These are phyloP conservation scores for Aspergillus nanangensis DNA, from an alignment of 495 filamentous ascomycete species.

Conservation along the genomic window DNA sequence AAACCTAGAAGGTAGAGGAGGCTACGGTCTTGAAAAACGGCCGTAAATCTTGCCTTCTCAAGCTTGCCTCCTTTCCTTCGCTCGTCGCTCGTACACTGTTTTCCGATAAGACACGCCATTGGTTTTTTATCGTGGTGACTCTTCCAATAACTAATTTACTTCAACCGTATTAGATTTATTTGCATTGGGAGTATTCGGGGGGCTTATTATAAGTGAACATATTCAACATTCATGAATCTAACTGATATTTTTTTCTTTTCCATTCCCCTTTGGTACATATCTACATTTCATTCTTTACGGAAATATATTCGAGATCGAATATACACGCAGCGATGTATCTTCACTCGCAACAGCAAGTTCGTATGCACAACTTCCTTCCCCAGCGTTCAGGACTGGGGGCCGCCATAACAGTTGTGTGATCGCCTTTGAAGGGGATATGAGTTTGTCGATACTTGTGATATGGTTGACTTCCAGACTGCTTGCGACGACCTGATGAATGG, in stretches of 20 bases:
- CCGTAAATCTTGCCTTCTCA: constrained; percentile 13
- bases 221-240: constrained; percentile 32
- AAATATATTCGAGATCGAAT: constrained; percentile 44
- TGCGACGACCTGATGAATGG: constrained; percentile 34
- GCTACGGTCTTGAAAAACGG: constrained; percentile 74
- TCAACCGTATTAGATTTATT: constrained; percentile 21
- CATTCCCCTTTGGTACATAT: constrained; percentile 13
- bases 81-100: no score
- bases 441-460: constrained; percentile 32
- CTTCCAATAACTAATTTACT: constrained; percentile 5
- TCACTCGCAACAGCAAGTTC: constrained; percentile 79
- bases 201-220: constrained; percentile 12
- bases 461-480: constrained; percentile 43
- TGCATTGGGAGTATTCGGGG: no score
- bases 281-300: constrained; percentile 15
- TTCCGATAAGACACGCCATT: no score
- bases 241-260: constrained; percentile 9
- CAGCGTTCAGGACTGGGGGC: constrained; percentile 33
- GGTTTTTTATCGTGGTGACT: constrained; percentile 3
- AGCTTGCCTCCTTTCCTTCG: no score
- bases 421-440: constrained; percentile 60
- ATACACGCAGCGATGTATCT: constrained; percentile 75
- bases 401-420: constrained; percentile 77
- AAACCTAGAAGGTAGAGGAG: constrained; percentile 62
- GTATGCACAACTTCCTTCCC: constrained; percentile 16